Conservation (phyloP, 1,284 basidiomycete species). For the Naganishia cerealis region DNA sequence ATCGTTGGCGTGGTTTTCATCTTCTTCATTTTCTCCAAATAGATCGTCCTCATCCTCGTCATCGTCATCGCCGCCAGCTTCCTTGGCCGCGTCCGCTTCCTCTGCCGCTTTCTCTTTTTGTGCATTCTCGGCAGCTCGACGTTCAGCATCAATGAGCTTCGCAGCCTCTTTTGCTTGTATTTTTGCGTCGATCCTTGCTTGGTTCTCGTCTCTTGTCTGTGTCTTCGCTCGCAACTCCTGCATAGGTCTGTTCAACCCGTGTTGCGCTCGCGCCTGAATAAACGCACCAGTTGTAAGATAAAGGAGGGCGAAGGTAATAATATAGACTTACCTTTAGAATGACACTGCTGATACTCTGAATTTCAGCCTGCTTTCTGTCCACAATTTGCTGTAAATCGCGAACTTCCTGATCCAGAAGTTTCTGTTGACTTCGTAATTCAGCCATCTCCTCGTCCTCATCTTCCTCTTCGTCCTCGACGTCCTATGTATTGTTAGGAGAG, state of each 20-base stretch:
- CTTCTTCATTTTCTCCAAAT: conserved; percentile 36
- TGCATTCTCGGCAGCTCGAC: conserved; percentile 20
- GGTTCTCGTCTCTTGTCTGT: conserved; percentile 50
- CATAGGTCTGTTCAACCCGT: neutral
- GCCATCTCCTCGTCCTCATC: conserved; percentile 38
- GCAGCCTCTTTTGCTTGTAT: conserved; percentile 28
- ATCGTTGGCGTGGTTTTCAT: conserved; percentile 56
- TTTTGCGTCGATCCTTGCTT: conserved; percentile 22
- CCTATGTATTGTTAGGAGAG: conserved; percentile 21
- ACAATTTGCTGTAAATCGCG: conserved; percentile 80
- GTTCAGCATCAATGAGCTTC: conserved; percentile 14
- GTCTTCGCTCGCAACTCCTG: conserved; percentile 75
- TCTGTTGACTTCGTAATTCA: conserved; percentile 62
- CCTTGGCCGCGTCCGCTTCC: conserved; percentile 30
- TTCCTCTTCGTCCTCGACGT: conserved; percentile 37
- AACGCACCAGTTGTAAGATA: neutral
- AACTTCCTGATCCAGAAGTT: conserved; percentile 79
- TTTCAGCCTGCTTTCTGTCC: conserved; percentile 74
- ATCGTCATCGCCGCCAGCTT: conserved; percentile 28
- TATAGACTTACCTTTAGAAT: conserved; percentile 67
- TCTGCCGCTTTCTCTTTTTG: conserved; percentile 24
- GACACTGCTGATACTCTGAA: conserved; percentile 75
- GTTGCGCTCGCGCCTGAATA: conserved; percentile 4
- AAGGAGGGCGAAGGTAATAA: neutral
- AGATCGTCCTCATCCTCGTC: conserved; percentile 31